phyloP scores from a whole-genome alignment of 2,329 filamentous ascomycete genomes.

The Alternaria burnsii region DNA sequence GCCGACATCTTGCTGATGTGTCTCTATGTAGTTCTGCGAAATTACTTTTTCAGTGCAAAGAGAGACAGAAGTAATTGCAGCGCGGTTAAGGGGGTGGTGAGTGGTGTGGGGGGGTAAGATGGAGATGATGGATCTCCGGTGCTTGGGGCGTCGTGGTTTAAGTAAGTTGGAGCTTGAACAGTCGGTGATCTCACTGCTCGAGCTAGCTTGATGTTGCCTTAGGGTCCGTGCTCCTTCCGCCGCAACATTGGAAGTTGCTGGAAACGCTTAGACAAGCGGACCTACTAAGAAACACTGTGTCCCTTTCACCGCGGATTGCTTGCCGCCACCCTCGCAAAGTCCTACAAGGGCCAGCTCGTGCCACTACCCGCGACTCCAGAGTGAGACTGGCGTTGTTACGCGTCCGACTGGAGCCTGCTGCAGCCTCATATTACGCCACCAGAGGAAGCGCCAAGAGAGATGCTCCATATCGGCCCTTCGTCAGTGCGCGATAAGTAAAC shows the following conservation, averaged over 20 bases:
- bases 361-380: conserved; percentile 14
- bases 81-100: conserved; percentile 25
- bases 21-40: conserved; percentile 28
- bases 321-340: conserved; percentile 1
- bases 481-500: conserved; percentile 9
- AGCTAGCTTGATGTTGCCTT: conserved; percentile 37
- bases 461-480: conserved; percentile 9
- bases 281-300: conserved; percentile 30
- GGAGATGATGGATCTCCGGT: conserved; percentile 31
- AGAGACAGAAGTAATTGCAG: conserved; percentile 27
- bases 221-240: conserved; percentile 36
- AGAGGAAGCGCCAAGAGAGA: conserved; percentile 16
- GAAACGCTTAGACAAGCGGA: conserved; percentile 30
- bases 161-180: conserved; percentile 41
- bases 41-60: conserved; percentile 14
- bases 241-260: conserved; percentile 38
- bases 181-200: conserved; percentile 40
- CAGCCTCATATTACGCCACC: conserved; percentile 32
- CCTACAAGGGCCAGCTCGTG: conserved; percentile 14
- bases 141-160: conserved; percentile 45
- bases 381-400: conserved; percentile 31
- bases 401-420: conserved; percentile 35
- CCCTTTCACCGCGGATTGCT: conserved; percentile 16
- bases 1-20: conserved; percentile 56
- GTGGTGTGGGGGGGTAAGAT: conserved; percentile 37